These are phyloP conservation scores for Penstemon davidsonii DNA, from an alignment of 257 asterid species.

Conservation along the genomic window DNA sequence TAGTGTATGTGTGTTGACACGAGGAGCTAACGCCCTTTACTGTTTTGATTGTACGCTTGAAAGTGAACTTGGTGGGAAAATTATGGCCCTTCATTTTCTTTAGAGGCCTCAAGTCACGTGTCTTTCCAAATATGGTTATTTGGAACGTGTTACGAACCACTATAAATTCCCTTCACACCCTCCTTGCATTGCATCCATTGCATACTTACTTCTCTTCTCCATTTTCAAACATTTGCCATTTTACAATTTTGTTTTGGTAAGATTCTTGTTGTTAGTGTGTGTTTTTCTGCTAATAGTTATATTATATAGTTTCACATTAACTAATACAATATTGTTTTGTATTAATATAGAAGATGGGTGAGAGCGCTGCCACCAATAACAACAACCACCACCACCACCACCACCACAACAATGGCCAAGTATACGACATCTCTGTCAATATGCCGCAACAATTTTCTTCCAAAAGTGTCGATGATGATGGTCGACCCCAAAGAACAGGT, in stretches of 20 bases:
- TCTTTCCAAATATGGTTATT: constrained; percentile 25
- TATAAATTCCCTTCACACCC: constrained; percentile 27
- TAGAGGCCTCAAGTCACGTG: constrained; percentile 25
- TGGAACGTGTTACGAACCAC: neutral
- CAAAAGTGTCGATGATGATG: constrained; percentile 53
- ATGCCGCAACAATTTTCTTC: constrained; percentile 41
- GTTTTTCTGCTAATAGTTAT: neutral
- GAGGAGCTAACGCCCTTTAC: constrained; percentile 9
- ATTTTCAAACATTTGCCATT: neutral
- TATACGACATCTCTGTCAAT: constrained; percentile 40
- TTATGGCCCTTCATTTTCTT: constrained; percentile 13
- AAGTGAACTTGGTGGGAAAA: neutral
- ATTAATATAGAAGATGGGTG: constrained; percentile 45
- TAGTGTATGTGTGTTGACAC: constrained; percentile 23
- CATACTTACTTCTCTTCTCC: constrained; percentile 15
- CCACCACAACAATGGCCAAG: constrained; percentile 46
- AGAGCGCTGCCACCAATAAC: constrained; percentile 55
- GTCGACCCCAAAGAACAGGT: constrained; percentile 62
- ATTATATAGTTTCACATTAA: neutral
- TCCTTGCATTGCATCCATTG: neutral
- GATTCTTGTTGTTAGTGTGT: too few species aligned
- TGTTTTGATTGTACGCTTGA: constrained; percentile 34
- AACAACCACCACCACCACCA: constrained; percentile 35
- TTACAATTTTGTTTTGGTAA: neutral
- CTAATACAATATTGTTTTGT: neutral